Evolutionary conservation across 2,329 filamentous ascomycete species (phyloP).

Genomic region (Coniosporium tulheliwenetii): DNA sequence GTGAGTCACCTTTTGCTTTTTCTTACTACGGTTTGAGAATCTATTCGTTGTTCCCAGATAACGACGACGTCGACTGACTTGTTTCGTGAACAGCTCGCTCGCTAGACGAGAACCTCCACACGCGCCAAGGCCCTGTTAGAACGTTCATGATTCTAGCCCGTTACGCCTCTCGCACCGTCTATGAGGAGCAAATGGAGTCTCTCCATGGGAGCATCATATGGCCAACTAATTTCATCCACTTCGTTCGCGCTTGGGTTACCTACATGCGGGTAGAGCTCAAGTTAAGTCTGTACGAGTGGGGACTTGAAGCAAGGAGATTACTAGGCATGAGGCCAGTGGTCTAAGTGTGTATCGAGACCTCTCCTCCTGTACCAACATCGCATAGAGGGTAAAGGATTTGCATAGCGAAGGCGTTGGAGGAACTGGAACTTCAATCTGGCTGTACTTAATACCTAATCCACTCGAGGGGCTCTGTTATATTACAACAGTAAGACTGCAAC

Average conservation of each 20-base stretch:
- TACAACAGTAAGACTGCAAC: no score
- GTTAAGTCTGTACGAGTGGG: conserved; percentile 41
- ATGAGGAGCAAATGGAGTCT: conserved; percentile 41
- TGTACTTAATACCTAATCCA: no score
- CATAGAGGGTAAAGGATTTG: no score
- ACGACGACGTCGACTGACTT: neutral
- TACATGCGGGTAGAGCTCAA: conserved; percentile 42
- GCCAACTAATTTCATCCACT: conserved; percentile 34
- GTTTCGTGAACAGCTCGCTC: conserved; percentile 43
- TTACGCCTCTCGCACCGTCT: conserved; percentile 47
- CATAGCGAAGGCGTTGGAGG: no score
- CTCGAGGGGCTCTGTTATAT: no score
- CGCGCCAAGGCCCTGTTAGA: conserved; percentile 44
- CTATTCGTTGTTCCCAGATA: neutral
- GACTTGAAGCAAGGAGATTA: conserved; percentile 33
- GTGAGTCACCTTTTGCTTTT: conserved; percentile 20
- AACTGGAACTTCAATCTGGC: no score
- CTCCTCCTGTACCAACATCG: no score
- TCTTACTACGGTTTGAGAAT: neutral
- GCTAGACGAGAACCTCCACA: conserved; percentile 80
- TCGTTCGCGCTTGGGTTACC: conserved; percentile 35
- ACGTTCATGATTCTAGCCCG: conserved; percentile 49
- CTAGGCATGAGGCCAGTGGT: conserved; percentile 24
- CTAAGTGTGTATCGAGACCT: neutral
- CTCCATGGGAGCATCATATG: conserved; percentile 34